Evolutionary conservation across 495 filamentous ascomycete genomes (phyloP).

Genomic region (Lophiostoma macrostomum): DNA sequence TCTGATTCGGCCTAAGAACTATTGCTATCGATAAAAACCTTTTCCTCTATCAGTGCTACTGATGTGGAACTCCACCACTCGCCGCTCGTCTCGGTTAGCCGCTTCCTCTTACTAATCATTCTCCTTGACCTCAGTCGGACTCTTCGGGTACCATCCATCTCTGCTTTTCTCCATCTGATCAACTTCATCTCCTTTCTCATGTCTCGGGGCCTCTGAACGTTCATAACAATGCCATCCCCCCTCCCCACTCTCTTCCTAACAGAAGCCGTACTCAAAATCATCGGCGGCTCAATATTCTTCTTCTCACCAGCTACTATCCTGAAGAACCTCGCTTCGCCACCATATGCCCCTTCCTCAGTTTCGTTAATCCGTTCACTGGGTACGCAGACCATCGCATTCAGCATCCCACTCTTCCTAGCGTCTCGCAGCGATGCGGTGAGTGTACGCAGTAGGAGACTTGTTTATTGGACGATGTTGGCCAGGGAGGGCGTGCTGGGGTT

Average conservation of each 20-base stretch:
- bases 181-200: neutral
- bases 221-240: constrained; percentile 1
- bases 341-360: constrained; percentile 3
- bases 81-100: too few relatives aligned
- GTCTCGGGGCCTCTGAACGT: neutral
- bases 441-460: constrained; percentile 4
- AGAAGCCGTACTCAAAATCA: constrained; percentile 17
- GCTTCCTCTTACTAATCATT: too few relatives aligned
- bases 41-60: too few relatives aligned
- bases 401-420: constrained; percentile 21
- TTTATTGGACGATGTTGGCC: constrained; percentile 13
- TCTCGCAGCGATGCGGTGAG: neutral
- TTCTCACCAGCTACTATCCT: constrained; percentile 13
- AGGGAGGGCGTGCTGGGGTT: constrained; percentile 7
- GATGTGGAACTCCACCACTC: too few relatives aligned
- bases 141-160: too few relatives aligned
- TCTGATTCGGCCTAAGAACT: too few relatives aligned
- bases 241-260: constrained; percentile 17
- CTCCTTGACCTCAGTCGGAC: too few relatives aligned
- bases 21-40: too few relatives aligned
- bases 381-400: constrained; percentile 17
- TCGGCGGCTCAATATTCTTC: constrained; percentile 22
- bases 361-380: constrained; percentile 12
- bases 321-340: neutral
- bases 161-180: neutral